Base-by-base conservation (phyloP, 202 grass and related monocot species). In the Musa balbisiana region DNA sequence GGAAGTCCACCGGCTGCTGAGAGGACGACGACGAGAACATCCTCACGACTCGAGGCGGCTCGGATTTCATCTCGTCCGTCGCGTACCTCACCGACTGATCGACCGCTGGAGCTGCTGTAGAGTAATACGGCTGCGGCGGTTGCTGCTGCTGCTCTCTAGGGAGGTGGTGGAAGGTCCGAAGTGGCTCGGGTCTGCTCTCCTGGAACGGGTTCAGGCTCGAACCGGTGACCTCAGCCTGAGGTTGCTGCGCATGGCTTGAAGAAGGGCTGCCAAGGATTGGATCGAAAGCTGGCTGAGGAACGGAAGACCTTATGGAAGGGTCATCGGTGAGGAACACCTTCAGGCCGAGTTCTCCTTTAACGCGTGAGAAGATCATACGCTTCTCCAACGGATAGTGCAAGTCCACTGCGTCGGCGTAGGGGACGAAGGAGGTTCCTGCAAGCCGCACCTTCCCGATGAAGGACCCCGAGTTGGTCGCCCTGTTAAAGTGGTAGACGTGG, bases 251-350 rank as follows among this genome's bases (percentile, higher is more conserved):
- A 10, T 77, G 80, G 17, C 81, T 83, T 23, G 86, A 82, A n/a
- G 73, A 82, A 63, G 93, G 82, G 0, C 78, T 83, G 79, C 83
- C 83, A 58, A 84, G 56, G 23, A 92, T 50, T 5, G 76, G 53
- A 59, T 93, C 80, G 2, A 80, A 81, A 20, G 85, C 85, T 33
- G 80, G 80, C 14, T 73, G 55, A 3, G 90, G 86, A 55, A 83
- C n/a, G 5, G 90, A 92, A 77, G 81, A 77, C 62, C 87, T 82
- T 62, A 92, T 86, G 14, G 82, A 87, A 29, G 88, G 84, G 81
- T 97, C 88, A 73, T 92, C 53, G 50, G 94, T 97, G 62, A 93
- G 86, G 81, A 93, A 97, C 27, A 93, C 90, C 60, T 86, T 93
- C 54, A 97, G 84, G 21, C 84, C 84, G 52, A 97, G 88, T 80